Evolutionary conservation across 164 flowering plant species (phyloP), one percentile per base, ranked within the genome.

Genomic region (Akebia trifoliata): DNA sequence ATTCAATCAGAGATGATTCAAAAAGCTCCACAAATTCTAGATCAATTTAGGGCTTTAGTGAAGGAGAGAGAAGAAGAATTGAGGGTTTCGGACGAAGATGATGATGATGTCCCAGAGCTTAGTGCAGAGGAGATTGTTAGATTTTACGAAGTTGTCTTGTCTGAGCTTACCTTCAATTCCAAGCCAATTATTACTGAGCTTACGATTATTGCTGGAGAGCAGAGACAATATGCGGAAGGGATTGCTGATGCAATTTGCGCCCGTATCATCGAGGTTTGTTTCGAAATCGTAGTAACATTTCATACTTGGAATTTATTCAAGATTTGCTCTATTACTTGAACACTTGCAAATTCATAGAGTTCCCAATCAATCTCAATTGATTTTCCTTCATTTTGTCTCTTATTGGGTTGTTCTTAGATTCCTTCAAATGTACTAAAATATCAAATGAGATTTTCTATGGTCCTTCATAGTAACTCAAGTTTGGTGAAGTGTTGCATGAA

Each of bases 131-230:
- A 85, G 42, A 61, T 90, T 29, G 96, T 90, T 15, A 64, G 78
- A 51, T 21, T 85, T 26, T 94, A 94, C 61, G 94, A 87, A 69
- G 45, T 68, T 6, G 57, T 85, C 21, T 49, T 94, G 12, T 69
- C 79, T 18, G 95, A 90, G 28, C 78, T 94, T 31, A 80, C 80
- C 1, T 69, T 79, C 67, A 94, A 94, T 75, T 90, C 91, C 54
- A 94, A 94, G 76, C 99, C 99, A 3, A 77, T 90, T 34, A 94
- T 94, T 50, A 94, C 97, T 1, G 97, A 94, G 61, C 86, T 94
- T 34, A 90, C 99, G 9, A 85, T 94, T 21, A 86, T 94, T 22
- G 97, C 99, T 26, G 99, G 93, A 0, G 96, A 94, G 56, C 91
- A 84, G 50, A 69, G 78, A 63, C 78, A 72, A 30, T 78, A 77